Base-by-base conservation (phyloP, 345 rosid genomes). In the Melastoma malabathricum region DNA sequence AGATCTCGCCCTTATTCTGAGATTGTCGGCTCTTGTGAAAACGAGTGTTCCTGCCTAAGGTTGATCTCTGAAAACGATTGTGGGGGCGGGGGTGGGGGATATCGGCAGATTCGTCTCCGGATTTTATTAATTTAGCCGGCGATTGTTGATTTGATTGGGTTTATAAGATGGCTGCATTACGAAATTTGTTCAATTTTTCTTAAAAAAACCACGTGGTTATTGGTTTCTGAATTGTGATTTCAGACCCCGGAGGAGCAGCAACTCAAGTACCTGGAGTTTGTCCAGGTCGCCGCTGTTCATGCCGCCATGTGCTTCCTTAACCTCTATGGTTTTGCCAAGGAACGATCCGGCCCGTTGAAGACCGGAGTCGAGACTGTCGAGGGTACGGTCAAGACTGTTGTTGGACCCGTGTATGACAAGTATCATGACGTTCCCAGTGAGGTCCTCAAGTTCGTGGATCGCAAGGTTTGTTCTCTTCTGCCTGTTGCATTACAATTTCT, bases 341-440 rank as follows among this genome's bases (percentile, higher is more conserved):
- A 81, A 18, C 75, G 68, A 71, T 69, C 88, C 1, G 94, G 99
- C 18, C 95, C 88, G 2, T 63, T 88, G 73, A 88, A 83, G 60
- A 63, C 86, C 2, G 82, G 95, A 15, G 86, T 92, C 56, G 95
- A 88, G 64, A 74, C 88, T 14, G 74, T 83, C 0, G 99, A 92
- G 65, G 90, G 84, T 16, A 75, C 84, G 1, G 94, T 88, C 15
- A 84, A 78, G 75, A 81, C 58, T 10, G 76, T 93, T n/a, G 77
- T 85, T 0, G 79, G 83, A 25, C 97, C 90, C 25, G 95, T 93
- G 3, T 78, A 74, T 41, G 59, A 73, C 10, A 85, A 83, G 55
- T 88, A 61, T 69, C 89, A 78, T 12, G 86, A 69, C 25, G 72
- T 78, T 22, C 97, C 95, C 0, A 62, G 63, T 1, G 86, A 75